Evolutionary conservation across 1,139 yeast genomes (phyloP), one percentile per base, ranked within the genome.

Genomic region (Yamadazyma diddensiae): DNA sequence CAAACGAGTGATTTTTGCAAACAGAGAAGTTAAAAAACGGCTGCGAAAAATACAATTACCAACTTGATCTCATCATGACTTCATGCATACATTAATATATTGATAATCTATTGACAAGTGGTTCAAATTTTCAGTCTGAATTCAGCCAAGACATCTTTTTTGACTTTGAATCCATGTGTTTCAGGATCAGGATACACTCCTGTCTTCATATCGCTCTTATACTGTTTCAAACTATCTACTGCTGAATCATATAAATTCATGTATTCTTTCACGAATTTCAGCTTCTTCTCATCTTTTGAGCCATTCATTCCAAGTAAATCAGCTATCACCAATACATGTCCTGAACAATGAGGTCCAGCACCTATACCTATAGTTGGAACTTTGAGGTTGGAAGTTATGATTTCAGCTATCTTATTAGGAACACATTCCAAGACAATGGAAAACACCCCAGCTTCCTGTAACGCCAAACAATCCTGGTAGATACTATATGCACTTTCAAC

Each of bases 291-390:
- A 28, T 66, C 73, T 1, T 62, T 61, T 15, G 79, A 78, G 31
- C 76, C 73, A 15, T 68, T 70, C 83, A 81, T 75, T 1, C 96
- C 96, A 26, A 92, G 63, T 62, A 85, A 53, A 53, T 92, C 98
- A 2, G 88, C 76, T 53, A 84, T 79, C 1, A 92, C 98, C 30
- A 92, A 68, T 1, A 92, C 96, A 55, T 92, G 97, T 0, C 96
- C 97, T 21, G 87, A 78, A 11, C 92, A 82, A 9, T 60, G 61
- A 13, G 81, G 78, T 0, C 98, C 97, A 0, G 97, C 97, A 5
- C 98, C 98, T 33, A 92, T 92, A 5, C 98, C 97, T 42, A 92
- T 88, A 1, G 94, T 86, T 0, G 98, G 97, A 1, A 90, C 65
- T 0, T 55, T 37, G 19, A 88, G 56, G 18, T 64, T 62, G 2